Conservation (phyloP, 2,329 filamentous ascomycete genomes). For the Neophaeococcomyces aloes region DNA sequence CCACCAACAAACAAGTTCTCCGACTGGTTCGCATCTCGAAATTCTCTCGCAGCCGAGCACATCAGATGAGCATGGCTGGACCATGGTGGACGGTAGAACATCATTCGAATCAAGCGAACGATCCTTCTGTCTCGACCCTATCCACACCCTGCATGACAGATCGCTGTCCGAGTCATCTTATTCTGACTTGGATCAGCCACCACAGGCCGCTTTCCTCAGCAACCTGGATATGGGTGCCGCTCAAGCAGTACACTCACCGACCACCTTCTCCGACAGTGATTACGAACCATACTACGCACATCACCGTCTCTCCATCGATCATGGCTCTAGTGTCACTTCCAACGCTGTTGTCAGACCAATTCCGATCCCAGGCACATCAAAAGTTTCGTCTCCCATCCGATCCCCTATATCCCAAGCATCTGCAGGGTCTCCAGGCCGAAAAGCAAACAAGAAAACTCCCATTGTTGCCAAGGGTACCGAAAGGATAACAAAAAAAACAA, state of each 20-base stretch:
- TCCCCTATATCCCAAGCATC: constrained; percentile 54
- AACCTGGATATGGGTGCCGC: constrained; percentile 74
- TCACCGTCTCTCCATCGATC: constrained; percentile 32
- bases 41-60: constrained; percentile 71
- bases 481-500: constrained; percentile 67
- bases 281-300: constrained; percentile 36
- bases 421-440: constrained; percentile 54
- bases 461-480: constrained; percentile 72
- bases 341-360: constrained; percentile 58
- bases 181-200: constrained; percentile 55
- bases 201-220: constrained; percentile 53
- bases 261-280: constrained; percentile 64
- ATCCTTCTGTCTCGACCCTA: constrained; percentile 77
- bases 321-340: constrained; percentile 50
- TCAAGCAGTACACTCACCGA: constrained; percentile 70
- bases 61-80: constrained; percentile 80
- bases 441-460: constrained; percentile 59
- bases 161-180: constrained; percentile 77
- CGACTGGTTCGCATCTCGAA: constrained; percentile 71
- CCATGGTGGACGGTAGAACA: constrained; percentile 63
- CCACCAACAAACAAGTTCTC: constrained; percentile 49
- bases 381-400: constrained; percentile 47
- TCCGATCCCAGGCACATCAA: constrained; percentile 38
- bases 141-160: constrained; percentile 78
- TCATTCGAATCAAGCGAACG: constrained; percentile 58